Evolutionary conservation across 2,329 filamentous ascomycete genomes (phyloP), one percentile per base, ranked within the genome.

Genomic region (Dothistroma septosporum): DNA sequence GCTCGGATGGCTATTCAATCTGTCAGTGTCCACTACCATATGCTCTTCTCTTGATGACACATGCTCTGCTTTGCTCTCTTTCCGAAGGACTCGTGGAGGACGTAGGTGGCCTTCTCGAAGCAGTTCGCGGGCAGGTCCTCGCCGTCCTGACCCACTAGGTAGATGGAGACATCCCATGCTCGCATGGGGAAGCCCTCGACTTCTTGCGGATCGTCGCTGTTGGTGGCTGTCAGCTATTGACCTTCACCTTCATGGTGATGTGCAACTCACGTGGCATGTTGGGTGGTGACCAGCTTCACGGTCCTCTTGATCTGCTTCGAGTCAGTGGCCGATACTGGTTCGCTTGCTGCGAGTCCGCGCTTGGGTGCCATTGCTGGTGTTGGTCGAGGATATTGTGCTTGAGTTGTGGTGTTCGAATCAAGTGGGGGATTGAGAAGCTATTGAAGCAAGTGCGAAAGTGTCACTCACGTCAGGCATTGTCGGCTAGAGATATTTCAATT

Each of bases 91-190:
- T 94, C 93, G 77, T 99, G 94, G 32, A 99, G 84, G 72, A 91
- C 90, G 80, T 97, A 99, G 59, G 88, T 88, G 47, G 90, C 93
- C 80, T 96, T 96, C 74, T 91, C 90, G 79, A 97, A 97, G 76
- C 92, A 85, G 68, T 80, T 90, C 57, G 93, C 92, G 8, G 89
- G 84, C 55, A 91, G 83, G 76, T 95, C 87, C 68, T 94, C 90
- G 68, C 92, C 92, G 65, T 90, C 86, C 70, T 95, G 89, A 67
- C 96, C 92, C 58, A 97, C 76, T 56, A 97, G 77, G 77, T 85
- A 91, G 68, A 99, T 82, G 77, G 89, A 87, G 74, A 97, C 90
- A 68, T 85, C 92, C 94, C 94, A 99, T 77, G 86, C 82, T 75
- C 94, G 88, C 85, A 97, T 92, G 11, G 94, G 94, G 72, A 92